Conservation (phyloP, 129 eudicot genomes). For the Deinandra increscens region DNA sequence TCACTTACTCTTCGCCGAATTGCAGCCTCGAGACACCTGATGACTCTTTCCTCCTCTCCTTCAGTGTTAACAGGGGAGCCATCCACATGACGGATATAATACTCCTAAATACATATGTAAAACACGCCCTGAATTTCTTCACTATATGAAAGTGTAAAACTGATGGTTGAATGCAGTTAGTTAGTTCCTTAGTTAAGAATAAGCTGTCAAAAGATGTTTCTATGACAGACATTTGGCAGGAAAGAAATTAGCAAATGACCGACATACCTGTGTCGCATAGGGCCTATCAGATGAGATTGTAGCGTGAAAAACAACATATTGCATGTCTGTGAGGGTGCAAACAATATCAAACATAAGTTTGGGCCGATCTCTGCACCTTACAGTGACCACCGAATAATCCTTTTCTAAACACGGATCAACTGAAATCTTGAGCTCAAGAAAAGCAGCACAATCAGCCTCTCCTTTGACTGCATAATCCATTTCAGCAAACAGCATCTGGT, state of each 20-base stretch:
- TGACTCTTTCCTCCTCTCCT: conserved; percentile 81
- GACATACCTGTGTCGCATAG: conserved; percentile 74
- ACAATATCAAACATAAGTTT: conserved; percentile 96
- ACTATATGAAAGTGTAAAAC: no score
- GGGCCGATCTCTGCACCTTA: conserved; percentile 70
- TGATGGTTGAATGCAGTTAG: no score
- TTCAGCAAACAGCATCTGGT: conserved; percentile 91
- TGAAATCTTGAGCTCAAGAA: conserved; percentile 49
- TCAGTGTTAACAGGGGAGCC: conserved; percentile 68
- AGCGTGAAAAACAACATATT: conserved; percentile 92
- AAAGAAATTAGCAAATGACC: background rate
- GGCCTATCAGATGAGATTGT: conserved; percentile 75
- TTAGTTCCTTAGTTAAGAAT: no score
- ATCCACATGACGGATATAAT: conserved; percentile 74
- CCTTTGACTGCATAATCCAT: conserved; percentile 67
- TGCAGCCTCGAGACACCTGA: conserved; percentile 90
- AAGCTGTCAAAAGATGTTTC: no score
- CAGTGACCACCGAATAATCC: conserved; percentile 78
- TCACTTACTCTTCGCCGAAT: conserved; percentile 78
- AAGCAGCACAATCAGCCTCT: conserved; percentile 40
- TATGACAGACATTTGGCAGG: no score
- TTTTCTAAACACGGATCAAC: conserved; percentile 73
- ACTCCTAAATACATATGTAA: conserved; percentile 50
- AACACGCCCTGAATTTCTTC: no score
- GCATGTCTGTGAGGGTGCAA: conserved; percentile 94